These are phyloP conservation scores for Blastobotrys proliferans DNA, from an alignment of 1,139 yeast species.

Conservation along the genomic window DNA sequence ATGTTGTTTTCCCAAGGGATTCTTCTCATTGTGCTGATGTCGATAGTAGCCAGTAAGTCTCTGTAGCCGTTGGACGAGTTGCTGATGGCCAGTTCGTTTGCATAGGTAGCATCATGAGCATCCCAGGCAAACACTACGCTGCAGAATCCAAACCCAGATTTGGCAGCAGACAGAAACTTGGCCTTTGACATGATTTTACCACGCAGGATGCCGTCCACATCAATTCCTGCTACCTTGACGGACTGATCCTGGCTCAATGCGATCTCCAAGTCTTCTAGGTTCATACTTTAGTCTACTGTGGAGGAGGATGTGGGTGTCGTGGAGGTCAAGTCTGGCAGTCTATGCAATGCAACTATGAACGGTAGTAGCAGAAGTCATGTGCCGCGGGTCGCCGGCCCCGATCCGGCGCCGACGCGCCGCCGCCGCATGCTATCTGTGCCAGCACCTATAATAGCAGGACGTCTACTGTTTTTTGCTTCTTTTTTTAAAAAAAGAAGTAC, in stretches of 20 bases:
- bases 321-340: too few relatives aligned
- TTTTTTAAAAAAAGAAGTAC: too few relatives aligned
- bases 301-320: too few relatives aligned
- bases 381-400: too few relatives aligned
- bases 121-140: conserved; percentile 39
- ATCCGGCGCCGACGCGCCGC: too few relatives aligned
- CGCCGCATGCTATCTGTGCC: too few relatives aligned
- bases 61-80: conserved; percentile 34
- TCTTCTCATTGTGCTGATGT: conserved; percentile 26
- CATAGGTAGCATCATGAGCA: conserved; percentile 35
- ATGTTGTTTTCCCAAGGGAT: conserved; percentile 35
- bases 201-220: conserved; percentile 37
- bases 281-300: too few relatives aligned
- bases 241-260: conserved; percentile 23
- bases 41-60: conserved; percentile 33
- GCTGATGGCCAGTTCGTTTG: conserved; percentile 29
- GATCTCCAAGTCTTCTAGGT: conserved; percentile 10
- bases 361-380: too few relatives aligned
- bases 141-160: conserved; percentile 35
- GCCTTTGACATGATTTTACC: conserved; percentile 35
- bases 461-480: too few relatives aligned
- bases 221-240: conserved; percentile 38
- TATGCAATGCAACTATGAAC: too few relatives aligned
- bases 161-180: conserved; percentile 31
- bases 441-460: too few relatives aligned